A percentile compares a stretch with the other conserved stretches of the same genome.
Evolutionary conservation across 768 basidiomycete species (phyloP).

Genomic region (Cubamyces sp.): DNA sequence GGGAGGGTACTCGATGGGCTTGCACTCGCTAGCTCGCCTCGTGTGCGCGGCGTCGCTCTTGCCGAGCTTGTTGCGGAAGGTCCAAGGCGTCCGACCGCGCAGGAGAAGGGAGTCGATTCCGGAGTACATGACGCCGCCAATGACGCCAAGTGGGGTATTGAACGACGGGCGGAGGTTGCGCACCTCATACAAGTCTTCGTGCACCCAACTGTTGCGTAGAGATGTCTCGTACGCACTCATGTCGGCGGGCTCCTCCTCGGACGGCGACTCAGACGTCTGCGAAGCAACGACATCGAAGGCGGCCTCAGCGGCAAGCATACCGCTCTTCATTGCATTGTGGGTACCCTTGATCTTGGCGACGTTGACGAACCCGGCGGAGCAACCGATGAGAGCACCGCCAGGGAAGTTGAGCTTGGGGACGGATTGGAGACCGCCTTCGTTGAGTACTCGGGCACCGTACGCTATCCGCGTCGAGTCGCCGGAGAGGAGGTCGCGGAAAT

Average conservation of each 20-base stretch:
- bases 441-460: conserved; percentile 88
- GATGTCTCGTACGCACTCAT: conserved; percentile 74
- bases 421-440: conserved; percentile 93
- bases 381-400: conserved; percentile 93
- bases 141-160: conserved; percentile 75
- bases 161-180: conserved; percentile 93
- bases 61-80: conserved; percentile 67
- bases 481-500: conserved; percentile 80
- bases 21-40: conserved; percentile 60
- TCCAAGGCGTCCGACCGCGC: conserved; percentile 90
- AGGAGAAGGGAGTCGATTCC: conserved; percentile 87
- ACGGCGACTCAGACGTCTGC: conserved; percentile 26
- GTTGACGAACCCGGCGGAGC: conserved; percentile 95
- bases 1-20: conserved; percentile 83
- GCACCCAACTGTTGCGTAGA: conserved; percentile 81
- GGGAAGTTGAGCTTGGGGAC: conserved; percentile 88
- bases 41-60: conserved; percentile 74
- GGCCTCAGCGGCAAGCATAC: conserved; percentile 94
- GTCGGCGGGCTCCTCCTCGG: conserved; percentile 45
- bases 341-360: conserved; percentile 98
- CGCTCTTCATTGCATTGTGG: conserved; percentile 99
- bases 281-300: conserved; percentile 66
- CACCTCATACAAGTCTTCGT: conserved; percentile 84
- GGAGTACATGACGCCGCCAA: conserved; percentile 87
- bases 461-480: conserved; percentile 77